Conservation (phyloP, 129 eudicot species). For the Helianthus annuus region HanXRQr2.0-SUNRISE NC_035443.2:109579345-109579844, state of each 20-base stretch:
- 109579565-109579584: constrained; percentile 71
- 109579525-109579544: constrained; percentile 57
- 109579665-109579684: not conserved
- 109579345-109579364: too few species aligned
- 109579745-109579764: not conserved
- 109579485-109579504: constrained; percentile 65
- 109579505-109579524: constrained; percentile 58
- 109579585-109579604: constrained; percentile 69
- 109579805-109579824: not conserved
- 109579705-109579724: not conserved
- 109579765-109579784: not conserved
- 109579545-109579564: constrained; percentile 26
- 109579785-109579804: not conserved
- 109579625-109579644: constrained; percentile 63
- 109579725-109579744: not conserved
- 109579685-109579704: not conserved
- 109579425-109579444: not conserved
- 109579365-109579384: not conserved
- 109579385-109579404: not conserved
- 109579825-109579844: not conserved
- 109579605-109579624: constrained; percentile 54
- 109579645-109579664: constrained; percentile 3
- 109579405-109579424: not conserved
- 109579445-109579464: not conserved
- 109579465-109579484: constrained; percentile 20